These are phyloP conservation scores for Candida maris DNA, from an alignment of 805 yeast species.

Conservation along the genomic window DNA sequence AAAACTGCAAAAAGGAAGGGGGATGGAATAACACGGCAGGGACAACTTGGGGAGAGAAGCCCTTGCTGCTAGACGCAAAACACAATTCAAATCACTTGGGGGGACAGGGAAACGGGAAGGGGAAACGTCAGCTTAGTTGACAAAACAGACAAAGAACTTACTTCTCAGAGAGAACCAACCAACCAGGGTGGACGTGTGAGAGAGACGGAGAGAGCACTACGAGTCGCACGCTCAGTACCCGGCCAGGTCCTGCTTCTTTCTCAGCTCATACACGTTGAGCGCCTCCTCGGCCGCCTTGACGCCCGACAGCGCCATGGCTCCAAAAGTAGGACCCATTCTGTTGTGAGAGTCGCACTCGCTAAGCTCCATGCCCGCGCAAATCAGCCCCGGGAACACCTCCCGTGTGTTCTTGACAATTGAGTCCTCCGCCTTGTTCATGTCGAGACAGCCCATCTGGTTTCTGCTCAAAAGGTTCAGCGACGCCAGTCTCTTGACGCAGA, in stretches of 20 bases:
- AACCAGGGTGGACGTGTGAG: too few relatives aligned
- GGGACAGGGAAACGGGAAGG: too few relatives aligned
- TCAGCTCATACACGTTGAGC: slow-evolving; percentile 28
- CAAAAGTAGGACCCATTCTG: slow-evolving; percentile 84
- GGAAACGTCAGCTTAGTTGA: too few relatives aligned
- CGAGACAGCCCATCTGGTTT: slow-evolving; percentile 73
- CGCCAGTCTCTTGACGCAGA: slow-evolving; percentile 66
- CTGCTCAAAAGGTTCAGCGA: slow-evolving; percentile 43
- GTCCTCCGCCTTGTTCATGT: slow-evolving; percentile 76
- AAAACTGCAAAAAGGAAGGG: too few relatives aligned
- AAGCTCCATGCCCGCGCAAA: slow-evolving; percentile 75
- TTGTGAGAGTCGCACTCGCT: slow-evolving; percentile 74
- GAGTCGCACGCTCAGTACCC: slow-evolving; percentile 11
- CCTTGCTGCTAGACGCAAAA: too few relatives aligned
- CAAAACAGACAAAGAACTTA: slow-evolving; percentile 25
- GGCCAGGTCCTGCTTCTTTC: slow-evolving; percentile 25
- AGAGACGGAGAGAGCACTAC: too few relatives aligned
- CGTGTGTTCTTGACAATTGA: slow-evolving; percentile 67
- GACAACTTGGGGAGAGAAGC: too few relatives aligned
- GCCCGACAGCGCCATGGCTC: slow-evolving; percentile 77
- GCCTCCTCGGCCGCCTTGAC: slow-evolving; percentile 68
- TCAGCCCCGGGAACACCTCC: slow-evolving; percentile 60
- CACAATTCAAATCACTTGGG: too few relatives aligned
- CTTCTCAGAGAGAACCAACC: neutral
- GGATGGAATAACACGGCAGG: too few relatives aligned